These are phyloP conservation scores for Aspergillus hancockii DNA, from an alignment of 495 filamentous ascomycete genomes.

Conservation along the genomic window DNA sequence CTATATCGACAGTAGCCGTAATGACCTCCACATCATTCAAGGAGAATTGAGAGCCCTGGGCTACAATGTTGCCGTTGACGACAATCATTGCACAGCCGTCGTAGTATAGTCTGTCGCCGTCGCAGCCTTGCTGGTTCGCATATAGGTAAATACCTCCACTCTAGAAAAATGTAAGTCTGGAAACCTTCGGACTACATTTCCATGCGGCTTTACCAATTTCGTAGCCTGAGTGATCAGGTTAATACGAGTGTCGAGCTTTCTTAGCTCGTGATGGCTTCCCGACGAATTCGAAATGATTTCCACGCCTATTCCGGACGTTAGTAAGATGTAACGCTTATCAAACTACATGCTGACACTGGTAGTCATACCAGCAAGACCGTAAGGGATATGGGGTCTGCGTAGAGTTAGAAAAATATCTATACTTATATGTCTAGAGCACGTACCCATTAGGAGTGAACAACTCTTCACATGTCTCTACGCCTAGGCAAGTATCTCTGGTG, in stretches of 20 bases:
- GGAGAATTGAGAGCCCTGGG: slow-evolving; percentile 71
- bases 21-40: slow-evolving; percentile 83
- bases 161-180: slow-evolving; percentile 23
- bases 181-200: slow-evolving; percentile 3
- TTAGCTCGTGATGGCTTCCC: slow-evolving; percentile 70
- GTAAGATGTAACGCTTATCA: not conserved
- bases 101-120: slow-evolving; percentile 66
- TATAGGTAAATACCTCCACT: slow-evolving; percentile 79
- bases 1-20: slow-evolving; percentile 78
- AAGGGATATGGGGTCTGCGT: slow-evolving; percentile 36
- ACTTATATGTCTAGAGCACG: not conserved
- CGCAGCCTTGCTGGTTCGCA: slow-evolving; percentile 72
- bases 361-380: slow-evolving; percentile 35
- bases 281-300: slow-evolving; percentile 80
- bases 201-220: slow-evolving; percentile 44
- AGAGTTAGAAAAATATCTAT: not conserved
- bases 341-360: not conserved
- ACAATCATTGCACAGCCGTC: slow-evolving; percentile 82
- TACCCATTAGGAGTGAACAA: slow-evolving; percentile 68
- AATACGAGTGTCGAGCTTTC: slow-evolving; percentile 74
- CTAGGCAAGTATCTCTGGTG: slow-evolving; percentile 71
- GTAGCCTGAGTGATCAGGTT: slow-evolving; percentile 78
- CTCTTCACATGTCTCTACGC: slow-evolving; percentile 78
- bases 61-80: slow-evolving; percentile 70
- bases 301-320: slow-evolving; percentile 39